Evolutionary conservation across 352 stramenopile species (phyloP), one percentile per base, ranked within the genome.

Genomic region (Phytophthora pistaciae): DNA sequence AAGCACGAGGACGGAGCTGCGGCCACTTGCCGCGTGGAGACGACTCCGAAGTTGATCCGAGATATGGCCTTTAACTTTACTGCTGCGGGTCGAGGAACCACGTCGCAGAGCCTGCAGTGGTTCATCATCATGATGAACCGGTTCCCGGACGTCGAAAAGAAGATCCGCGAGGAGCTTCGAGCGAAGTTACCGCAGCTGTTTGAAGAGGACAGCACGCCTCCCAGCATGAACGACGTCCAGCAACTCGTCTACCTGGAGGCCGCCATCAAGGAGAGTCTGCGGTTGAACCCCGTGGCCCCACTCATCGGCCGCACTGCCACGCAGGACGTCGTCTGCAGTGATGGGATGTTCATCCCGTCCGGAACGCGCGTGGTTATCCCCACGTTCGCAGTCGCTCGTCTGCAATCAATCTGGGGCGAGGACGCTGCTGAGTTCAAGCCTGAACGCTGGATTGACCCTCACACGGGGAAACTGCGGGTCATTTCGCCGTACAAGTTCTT

Each of bases 11-110:
- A 66, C 46, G 58, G 53, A 21, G 42, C 21, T 53, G 67, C 64
- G 29, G 42, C 31, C 57, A 40, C 49, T 64, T 40, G 21, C n/a
- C 50, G 55, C 3, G 56, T 72, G 25, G 50, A 76, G 44, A 73
- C 62, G 31, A 81, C 67, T 0, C 63, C 79, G 7, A 78, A 87
- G 54, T 66, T 86, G 27, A 74, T 95, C 27, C 82, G 85, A 40
- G 86, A 96, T 64, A 87, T 95, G 54, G 75, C 85, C 7, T 81
- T 96, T 59, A 91, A 79, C 33, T 85, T 95, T 56, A 83, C 94
- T 18, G 73, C 87, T 3, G 89, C 86, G 38, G 89, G 90, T n/a
- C 73, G 84, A 33, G 87, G 91, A 56, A 96, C 90, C 1, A 94
- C 89, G 6, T 82, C 83, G 7, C 73, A 80, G 33, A 83, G 78